Conservation (phyloP, 2,329 filamentous ascomycete genomes). For the Nemania bipapillata region DNA sequence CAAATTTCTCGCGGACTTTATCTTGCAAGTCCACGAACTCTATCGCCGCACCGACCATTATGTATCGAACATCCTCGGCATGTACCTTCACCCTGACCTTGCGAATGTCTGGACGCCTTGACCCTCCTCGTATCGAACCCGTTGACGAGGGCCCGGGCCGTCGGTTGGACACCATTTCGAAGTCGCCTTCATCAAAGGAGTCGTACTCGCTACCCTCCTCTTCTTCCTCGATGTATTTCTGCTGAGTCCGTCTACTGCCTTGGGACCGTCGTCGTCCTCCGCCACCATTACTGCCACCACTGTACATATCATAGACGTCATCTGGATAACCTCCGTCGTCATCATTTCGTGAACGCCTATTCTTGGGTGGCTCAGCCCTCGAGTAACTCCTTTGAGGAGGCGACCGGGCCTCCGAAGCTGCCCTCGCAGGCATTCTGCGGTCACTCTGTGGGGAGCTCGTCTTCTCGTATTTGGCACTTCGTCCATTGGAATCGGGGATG, state of each 20-base stretch:
- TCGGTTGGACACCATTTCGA: conserved; percentile 76
- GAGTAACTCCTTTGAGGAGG: conserved; percentile 59
- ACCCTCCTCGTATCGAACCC: conserved; percentile 63
- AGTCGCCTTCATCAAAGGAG: conserved; percentile 79
- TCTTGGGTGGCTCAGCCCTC: conserved; percentile 53
- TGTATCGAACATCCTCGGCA: conserved; percentile 88
- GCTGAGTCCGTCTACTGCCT: conserved; percentile 59
- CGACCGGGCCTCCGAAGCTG: conserved; percentile 59
- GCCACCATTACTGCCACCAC: conserved; percentile 55
- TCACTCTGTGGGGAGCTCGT: conserved; percentile 59
- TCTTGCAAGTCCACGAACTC: conserved; percentile 81
- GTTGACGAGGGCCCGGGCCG: conserved; percentile 60
- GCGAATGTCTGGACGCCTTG: conserved; percentile 72
- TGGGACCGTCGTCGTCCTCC: conserved; percentile 54
- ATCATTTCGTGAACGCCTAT: conserved; percentile 59
- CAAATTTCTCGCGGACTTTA: conserved; percentile 87
- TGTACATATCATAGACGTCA: conserved; percentile 75
- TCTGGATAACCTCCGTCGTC: conserved; percentile 70
- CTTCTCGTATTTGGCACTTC: conserved; percentile 67
- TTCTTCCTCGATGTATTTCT: conserved; percentile 81
- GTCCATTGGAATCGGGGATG: conserved; percentile 64
- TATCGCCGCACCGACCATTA: conserved; percentile 80
- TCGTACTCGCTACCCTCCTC: conserved; percentile 79
- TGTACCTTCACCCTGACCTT: conserved; percentile 94
- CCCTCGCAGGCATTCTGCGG: conserved; percentile 52